Base-by-base conservation (phyloP, 2,329 filamentous ascomycete species). In the Teratosphaeria pseudoeucalypti region DNA sequence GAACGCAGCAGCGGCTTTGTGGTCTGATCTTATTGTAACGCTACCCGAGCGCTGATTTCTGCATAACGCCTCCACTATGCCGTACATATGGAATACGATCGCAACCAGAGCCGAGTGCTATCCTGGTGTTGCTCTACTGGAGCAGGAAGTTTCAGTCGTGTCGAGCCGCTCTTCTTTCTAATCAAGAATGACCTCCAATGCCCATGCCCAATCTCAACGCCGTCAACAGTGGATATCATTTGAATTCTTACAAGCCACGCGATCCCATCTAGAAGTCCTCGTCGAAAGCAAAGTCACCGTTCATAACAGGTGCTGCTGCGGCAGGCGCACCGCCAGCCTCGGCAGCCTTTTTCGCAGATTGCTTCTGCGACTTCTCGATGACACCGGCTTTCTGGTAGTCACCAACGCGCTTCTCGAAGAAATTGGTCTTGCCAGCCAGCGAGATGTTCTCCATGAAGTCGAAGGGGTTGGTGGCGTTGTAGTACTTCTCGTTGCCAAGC, bases 381-480 rank as follows among this genome's bases (percentile, higher is more conserved):
- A 99, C 92, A 81, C 94, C 94, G 43, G 94, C 92, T 84, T 99
- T 99, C 80, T 99, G 94, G 85, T 99, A 99, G 73, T 99, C 94
- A 75, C 88, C 94, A 60, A 99, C 94, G 70, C 94, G 90, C 89
- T 99, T 99, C 88, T 99, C 94, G 76, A 99, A 99, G 85, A 99
- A 99, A 86, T 99, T 99, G 75, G 94, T 99, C 89, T 99, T 99
- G 78, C 94, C 94, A 57, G 91, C 90, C 11, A 99, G 84, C 26
- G 94, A 97, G 77, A 99, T 99, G 79, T 96, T 96, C 84, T 99
- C 94, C 94, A 99, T 99, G 78, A 99, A 99, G 82, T 99, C 94
- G 75, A 99, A 99, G 74, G 94, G 94, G 81, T 99, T 99, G 75
- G 87, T 84, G 29, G 88, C 81, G 73, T 94, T 89, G 85, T 95